Percentiles rank a stretch among this genome's conserved stretches.
These are phyloP conservation scores for Botrytis medusae DNA, from an alignment of 2,329 filamentous ascomycete species.

Conservation along the genomic window DNA sequence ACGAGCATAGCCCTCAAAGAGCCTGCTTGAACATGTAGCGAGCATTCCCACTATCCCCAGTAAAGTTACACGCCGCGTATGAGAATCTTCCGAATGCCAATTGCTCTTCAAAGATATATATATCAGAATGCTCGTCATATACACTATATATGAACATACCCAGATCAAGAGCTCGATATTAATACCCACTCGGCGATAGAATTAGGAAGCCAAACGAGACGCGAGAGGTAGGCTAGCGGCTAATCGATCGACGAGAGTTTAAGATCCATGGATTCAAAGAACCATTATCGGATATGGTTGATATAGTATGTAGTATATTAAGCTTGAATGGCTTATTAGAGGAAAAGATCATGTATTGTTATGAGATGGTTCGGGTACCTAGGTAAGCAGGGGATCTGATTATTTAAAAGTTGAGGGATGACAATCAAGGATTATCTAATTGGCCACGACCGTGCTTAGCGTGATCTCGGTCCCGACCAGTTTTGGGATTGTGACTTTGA, in stretches of 20 bases:
- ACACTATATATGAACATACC: too few species aligned
- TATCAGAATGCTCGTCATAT: neutral
- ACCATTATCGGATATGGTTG: neutral
- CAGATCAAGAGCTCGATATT: neutral
- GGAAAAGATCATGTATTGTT: neutral
- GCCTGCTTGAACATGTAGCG: neutral
- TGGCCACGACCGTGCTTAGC: constrained; percentile 14
- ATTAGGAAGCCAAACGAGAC: neutral
- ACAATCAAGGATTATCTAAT: constrained; percentile 16
- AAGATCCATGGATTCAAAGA: neutral
- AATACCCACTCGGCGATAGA: neutral
- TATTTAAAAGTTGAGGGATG: constrained; percentile 10
- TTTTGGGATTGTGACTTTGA: neutral
- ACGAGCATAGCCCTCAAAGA: neutral
- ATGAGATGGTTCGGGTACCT: neutral
- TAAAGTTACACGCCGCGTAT: neutral
- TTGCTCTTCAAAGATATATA: neutral
- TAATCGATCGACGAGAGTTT: neutral
- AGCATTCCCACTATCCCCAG: neutral
- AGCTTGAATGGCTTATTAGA: neutral
- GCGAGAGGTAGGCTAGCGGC: neutral
- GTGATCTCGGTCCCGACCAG: neutral
- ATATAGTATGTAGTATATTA: neutral
- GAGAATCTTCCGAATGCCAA: neutral
- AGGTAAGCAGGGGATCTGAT: neutral